These are phyloP conservation scores for Chaetomium olivaceum DNA, from an alignment of 2,329 filamentous ascomycete genomes.

Conservation along the genomic window DNA sequence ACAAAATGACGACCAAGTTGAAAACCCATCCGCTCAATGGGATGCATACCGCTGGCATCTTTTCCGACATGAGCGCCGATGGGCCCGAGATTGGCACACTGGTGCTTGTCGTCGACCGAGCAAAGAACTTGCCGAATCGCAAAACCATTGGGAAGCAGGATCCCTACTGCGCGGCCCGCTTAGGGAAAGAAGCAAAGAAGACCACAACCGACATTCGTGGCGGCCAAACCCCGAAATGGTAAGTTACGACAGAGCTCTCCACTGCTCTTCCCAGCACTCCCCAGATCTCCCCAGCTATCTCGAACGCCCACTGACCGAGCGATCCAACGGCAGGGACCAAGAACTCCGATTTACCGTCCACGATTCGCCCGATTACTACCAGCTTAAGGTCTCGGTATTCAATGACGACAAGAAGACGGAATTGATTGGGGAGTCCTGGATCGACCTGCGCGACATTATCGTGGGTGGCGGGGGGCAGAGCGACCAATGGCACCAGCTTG, in stretches of 20 bases:
- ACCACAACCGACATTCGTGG: constrained; percentile 91
- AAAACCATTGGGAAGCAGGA: constrained; percentile 99
- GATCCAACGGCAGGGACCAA: constrained; percentile 71
- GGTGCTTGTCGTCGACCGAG: constrained; percentile 87
- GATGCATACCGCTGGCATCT: constrained; percentile 88
- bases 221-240: constrained; percentile 96
- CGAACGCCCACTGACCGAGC: constrained; percentile 18
- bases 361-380: constrained; percentile 94
- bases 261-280: too few species aligned
- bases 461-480: constrained; percentile 86
- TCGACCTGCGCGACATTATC: constrained; percentile 79
- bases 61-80: constrained; percentile 89
- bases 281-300: neutral
- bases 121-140: constrained; percentile 94
- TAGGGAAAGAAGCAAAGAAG: constrained; percentile 97
- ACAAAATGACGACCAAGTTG: constrained; percentile 53
- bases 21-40: constrained; percentile 59
- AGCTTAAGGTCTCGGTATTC: constrained; percentile 93
- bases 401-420: constrained; percentile 99
- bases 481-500: constrained; percentile 87
- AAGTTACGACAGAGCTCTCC: constrained; percentile 39
- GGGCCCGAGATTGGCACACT: constrained; percentile 92
- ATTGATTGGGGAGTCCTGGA: constrained; percentile 90
- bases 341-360: constrained; percentile 95
- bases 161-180: constrained; percentile 88